phyloP scores from a whole-genome alignment of 306 rosid genomes.

The Ormosia semicastrata region DNA sequence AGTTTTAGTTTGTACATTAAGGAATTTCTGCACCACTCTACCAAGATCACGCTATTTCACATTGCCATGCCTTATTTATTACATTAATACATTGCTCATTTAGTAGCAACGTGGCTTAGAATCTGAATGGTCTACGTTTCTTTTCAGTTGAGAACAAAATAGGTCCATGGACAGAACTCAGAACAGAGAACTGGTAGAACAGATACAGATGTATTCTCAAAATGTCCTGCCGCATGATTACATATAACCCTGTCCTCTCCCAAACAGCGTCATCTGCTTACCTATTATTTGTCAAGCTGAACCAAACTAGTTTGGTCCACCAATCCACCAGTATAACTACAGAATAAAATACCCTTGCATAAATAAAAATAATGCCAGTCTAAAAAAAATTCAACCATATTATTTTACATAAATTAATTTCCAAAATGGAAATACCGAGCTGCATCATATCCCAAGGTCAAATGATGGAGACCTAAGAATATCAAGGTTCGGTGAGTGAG shows the following conservation, averaged over 20 bases:
- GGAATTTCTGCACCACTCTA: no score
- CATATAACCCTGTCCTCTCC: background rate
- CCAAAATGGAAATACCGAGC: background rate
- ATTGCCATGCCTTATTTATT: no score
- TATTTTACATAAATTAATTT: background rate
- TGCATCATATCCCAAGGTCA: conserved; percentile 75
- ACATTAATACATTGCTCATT: no score
- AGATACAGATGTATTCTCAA: background rate
- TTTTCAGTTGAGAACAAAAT: background rate
- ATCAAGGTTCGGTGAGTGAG: conserved; percentile 28
- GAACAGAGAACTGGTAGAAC: background rate
- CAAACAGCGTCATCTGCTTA: background rate
- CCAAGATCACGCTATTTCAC: no score
- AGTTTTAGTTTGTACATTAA: no score
- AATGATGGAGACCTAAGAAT: conserved; percentile 62
- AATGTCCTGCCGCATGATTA: background rate
- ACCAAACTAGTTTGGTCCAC: background rate
- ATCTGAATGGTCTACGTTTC: background rate
- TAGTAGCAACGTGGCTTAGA: no score
- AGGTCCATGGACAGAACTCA: background rate
- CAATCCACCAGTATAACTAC: background rate
- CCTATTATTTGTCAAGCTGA: background rate
- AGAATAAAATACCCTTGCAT: background rate
- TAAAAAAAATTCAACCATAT: background rate
- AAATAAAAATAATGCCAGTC: background rate